Base-by-base conservation (phyloP, 2,329 filamentous ascomycete species). In the Ramularia collo-cygni region DNA sequence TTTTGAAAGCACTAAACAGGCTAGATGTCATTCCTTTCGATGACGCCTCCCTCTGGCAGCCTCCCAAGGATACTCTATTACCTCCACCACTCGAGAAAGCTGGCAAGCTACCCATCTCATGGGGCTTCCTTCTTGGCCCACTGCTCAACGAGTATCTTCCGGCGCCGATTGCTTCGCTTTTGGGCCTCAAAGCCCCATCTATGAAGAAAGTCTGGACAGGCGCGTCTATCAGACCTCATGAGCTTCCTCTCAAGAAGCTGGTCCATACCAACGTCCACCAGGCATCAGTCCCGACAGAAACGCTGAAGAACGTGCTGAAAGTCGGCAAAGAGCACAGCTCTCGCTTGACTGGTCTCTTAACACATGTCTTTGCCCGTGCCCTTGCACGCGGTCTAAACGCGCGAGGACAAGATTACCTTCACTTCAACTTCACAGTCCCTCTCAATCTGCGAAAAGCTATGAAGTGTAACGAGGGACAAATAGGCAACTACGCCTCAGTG, bases 301-400 rank as follows among this genome's bases (percentile, higher is more conserved):
- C 53, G 0, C 36, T 69, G 0, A 28, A 50, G 2, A 48, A 47
- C 1, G 58, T 58, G 4, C 43, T 70, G 1, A 30, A 37, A 2
- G 40, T 34, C 0, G 62, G 63, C 30, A 57, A 64, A 34, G 43
- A 17, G 1, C 57, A 67, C 15, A 53, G 54, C 15, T 51, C 62
- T 12, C 69, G 66, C 31, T 51, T 72, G 18, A 71, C 69, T 0
- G 66, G 58, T 3, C 46, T 65, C 0, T 42, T 72, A 3, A 60
- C 65, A 19, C 61, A 66, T 16, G 33, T 71, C 8, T 57, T 67
- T 16, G 53, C 61, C n/a, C 58, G 62, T 2, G 62, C 61, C 1
- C 45, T 71, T 14, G 59, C 61, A 42, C 52, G 48, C 14, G 51
- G 51, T 2, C 33, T 69, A 28, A 35, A 29, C 9, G 33, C 27